phyloP scores from a whole-genome alignment of 495 filamentous ascomycete species.

The Mytilinidion resinicola region DNA sequence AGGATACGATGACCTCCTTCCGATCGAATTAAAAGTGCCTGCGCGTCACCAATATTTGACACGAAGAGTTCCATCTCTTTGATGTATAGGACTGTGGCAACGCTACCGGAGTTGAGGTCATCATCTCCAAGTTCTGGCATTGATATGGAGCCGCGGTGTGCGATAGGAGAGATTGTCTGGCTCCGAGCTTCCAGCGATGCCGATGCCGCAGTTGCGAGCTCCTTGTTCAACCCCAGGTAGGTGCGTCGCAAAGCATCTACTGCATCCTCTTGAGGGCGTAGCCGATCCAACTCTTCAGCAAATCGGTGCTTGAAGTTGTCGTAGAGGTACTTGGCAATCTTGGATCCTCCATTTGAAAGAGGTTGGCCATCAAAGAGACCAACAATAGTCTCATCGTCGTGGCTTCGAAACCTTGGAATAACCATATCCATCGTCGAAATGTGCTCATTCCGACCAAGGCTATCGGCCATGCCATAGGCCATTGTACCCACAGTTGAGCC shows the following conservation, averaged over 20 bases:
- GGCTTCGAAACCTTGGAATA: slow-evolving; percentile 85
- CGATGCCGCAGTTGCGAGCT: slow-evolving; percentile 80
- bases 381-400: slow-evolving; percentile 80
- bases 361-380: slow-evolving; percentile 94
- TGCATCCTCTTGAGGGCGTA: slow-evolving; percentile 63
- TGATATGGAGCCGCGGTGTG: slow-evolving; percentile 63
- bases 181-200: slow-evolving; percentile 66
- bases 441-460: slow-evolving; percentile 87
- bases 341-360: slow-evolving; percentile 77
- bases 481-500: slow-evolving; percentile 80
- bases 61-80: slow-evolving; percentile 85
- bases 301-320: slow-evolving; percentile 88
- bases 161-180: slow-evolving; percentile 39
- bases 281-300: slow-evolving; percentile 67
- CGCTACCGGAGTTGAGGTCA: slow-evolving; percentile 80
- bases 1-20: slow-evolving; percentile 73
- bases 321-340: slow-evolving; percentile 91
- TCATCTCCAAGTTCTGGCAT: slow-evolving; percentile 72
- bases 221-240: slow-evolving; percentile 87
- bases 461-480: slow-evolving; percentile 96
- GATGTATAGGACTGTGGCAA: slow-evolving; percentile 87
- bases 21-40: slow-evolving; percentile 86
- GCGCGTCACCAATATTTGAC: slow-evolving; percentile 90
- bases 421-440: slow-evolving; percentile 97
- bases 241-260: slow-evolving; percentile 77